phyloP scores from a whole-genome alignment of 805 yeast species.

The Clavispora santaluciae region DNA sequence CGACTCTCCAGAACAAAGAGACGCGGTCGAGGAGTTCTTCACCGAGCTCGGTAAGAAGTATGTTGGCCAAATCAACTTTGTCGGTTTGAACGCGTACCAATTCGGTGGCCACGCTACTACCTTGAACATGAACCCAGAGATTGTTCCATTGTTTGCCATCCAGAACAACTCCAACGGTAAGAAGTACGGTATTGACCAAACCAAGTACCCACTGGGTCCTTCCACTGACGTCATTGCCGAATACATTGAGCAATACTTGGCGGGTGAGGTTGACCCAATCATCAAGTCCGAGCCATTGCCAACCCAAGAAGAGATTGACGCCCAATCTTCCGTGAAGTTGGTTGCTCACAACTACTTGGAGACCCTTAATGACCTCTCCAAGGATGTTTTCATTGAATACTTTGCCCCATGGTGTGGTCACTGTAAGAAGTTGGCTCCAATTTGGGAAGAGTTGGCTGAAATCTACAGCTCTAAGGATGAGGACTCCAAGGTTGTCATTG shows the following conservation, averaged over 20 bases:
- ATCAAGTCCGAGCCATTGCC: slow-evolving; percentile 87
- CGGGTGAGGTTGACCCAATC: slow-evolving; percentile 64
- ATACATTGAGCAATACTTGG: slow-evolving; percentile 59
- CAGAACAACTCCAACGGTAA: slow-evolving; percentile 65
- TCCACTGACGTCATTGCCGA: slow-evolving; percentile 45
- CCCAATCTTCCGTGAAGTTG: slow-evolving; percentile 60
- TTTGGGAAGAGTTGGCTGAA: slow-evolving; percentile 80
- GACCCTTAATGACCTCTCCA: slow-evolving; percentile 49
- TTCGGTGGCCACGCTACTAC: slow-evolving; percentile 85
- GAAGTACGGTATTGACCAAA: slow-evolving; percentile 77
- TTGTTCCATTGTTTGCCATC: slow-evolving; percentile 81
- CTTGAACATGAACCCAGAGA: slow-evolving; percentile 76
- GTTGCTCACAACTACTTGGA: slow-evolving; percentile 82
- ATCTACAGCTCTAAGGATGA: slow-evolving; percentile 50
- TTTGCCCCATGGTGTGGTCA: slow-evolving; percentile 99
- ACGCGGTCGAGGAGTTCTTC: slow-evolving; percentile 47
- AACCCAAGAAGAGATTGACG: slow-evolving; percentile 60
- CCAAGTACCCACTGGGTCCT: slow-evolving; percentile 42
- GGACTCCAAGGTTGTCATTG: slow-evolving; percentile 58
- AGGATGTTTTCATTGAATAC: slow-evolving; percentile 82
- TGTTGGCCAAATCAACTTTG: slow-evolving; percentile 81
- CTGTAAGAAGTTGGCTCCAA: slow-evolving; percentile 87
- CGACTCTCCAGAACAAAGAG: slow-evolving; percentile 62
- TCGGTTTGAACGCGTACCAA: slow-evolving; percentile 74
- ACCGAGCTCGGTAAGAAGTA: slow-evolving; percentile 62